Evolutionary conservation across 805 yeast genomes (phyloP).

Genomic region (Metschnikowia kofuensis): DNA sequence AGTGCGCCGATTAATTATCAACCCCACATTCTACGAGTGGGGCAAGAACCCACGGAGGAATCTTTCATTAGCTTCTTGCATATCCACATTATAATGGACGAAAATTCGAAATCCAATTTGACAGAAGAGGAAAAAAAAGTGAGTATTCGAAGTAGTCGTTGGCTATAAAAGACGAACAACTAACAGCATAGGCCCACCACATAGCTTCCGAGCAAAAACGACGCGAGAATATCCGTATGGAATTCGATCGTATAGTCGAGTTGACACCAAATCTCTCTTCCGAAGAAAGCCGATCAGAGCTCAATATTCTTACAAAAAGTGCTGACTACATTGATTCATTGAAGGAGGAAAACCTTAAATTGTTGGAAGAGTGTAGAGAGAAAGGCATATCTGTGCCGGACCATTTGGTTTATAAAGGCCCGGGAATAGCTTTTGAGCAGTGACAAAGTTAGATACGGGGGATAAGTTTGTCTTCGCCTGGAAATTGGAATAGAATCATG

Average conservation of each 20-base stretch:
- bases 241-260: conserved; percentile 71
- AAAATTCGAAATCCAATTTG: conserved; percentile 11
- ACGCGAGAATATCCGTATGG: conserved; percentile 78
- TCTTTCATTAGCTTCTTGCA: background rate
- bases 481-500: background rate
- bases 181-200: conserved; percentile 56
- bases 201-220: conserved; percentile 85
- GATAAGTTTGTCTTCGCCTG: no score
- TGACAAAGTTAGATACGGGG: background rate
- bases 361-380: conserved; percentile 40
- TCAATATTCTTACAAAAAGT: conserved; percentile 65
- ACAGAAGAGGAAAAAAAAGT: conserved; percentile 22
- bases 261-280: conserved; percentile 70
- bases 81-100: conserved; percentile 3
- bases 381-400: conserved; percentile 43
- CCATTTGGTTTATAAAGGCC: conserved; percentile 30
- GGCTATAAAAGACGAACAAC: background rate
- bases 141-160: background rate
- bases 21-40: no score
- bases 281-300: conserved; percentile 78
- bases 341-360: conserved; percentile 46
- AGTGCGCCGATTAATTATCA: no score
- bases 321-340: conserved; percentile 53
- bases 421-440: conserved; percentile 16
- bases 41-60: no score